Percentiles rank a stretch among this genome's conserved stretches.
phyloP scores from a whole-genome alignment of 306 rosid species.

The Oemleria cerasiformis region DNA sequence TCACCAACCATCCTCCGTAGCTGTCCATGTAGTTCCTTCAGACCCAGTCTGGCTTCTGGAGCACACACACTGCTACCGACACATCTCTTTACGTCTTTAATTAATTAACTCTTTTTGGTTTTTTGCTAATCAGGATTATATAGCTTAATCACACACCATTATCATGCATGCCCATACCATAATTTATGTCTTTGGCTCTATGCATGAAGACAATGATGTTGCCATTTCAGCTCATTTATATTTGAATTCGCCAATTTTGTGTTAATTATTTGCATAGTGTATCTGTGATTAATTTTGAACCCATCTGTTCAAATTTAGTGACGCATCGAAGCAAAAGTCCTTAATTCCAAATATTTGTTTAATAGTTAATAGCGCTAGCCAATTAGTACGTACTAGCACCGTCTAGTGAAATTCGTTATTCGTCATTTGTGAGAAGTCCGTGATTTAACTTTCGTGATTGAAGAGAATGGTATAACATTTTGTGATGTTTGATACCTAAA shows the following conservation, averaged over 20 bases:
- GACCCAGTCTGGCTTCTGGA: conserved; percentile 8
- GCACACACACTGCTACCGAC: conserved; percentile 16
- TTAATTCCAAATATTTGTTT: background rate
- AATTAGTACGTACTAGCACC: no score
- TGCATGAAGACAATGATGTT: conserved; percentile 6
- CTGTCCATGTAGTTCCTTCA: conserved; percentile 10
- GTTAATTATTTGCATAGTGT: background rate
- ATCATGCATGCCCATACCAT: background rate
- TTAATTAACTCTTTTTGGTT: background rate
- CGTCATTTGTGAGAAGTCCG: no score
- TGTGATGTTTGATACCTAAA: no score
- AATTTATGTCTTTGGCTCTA: background rate
- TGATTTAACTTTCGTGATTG: no score
- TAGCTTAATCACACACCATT: background rate
- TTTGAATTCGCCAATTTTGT: background rate
- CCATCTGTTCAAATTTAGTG: background rate
- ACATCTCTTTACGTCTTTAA: background rate
- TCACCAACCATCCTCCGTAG: background rate
- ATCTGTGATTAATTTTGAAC: background rate
- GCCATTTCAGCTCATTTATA: background rate
- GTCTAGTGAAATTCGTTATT: no score
- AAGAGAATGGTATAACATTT: no score
- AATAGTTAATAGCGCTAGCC: no score
- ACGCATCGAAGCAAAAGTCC: conserved; percentile 1
- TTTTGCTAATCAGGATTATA: conserved; percentile 1